These are phyloP conservation scores for Phytophthora niederhauseri DNA, from an alignment of 352 stramenopile genomes.

Conservation along the genomic window DNA sequence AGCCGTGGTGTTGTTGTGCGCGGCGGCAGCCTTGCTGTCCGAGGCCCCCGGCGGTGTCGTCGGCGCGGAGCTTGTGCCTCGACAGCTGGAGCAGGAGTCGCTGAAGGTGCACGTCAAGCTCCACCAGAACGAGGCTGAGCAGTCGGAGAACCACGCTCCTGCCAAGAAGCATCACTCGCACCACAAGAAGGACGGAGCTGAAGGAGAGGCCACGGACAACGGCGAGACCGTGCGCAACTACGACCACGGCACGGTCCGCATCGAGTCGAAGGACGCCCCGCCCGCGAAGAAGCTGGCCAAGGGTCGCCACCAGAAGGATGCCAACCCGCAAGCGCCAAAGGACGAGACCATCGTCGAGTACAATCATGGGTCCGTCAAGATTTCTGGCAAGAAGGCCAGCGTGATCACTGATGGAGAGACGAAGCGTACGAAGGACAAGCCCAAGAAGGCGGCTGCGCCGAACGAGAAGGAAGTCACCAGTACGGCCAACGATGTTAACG, in stretches of 20 bases:
- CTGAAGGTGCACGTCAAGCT: constrained; percentile 38
- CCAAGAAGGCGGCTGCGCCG: constrained; percentile 14
- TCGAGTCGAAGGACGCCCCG: constrained; percentile 28
- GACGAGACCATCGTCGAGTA: constrained; percentile 59
- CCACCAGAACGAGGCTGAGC: constrained; percentile 14
- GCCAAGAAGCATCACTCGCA: constrained; percentile 20
- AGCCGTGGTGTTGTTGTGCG: constrained; percentile 42
- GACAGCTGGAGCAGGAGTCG: constrained; percentile 32
- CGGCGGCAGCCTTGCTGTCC: constrained; percentile 38
- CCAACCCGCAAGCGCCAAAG: constrained; percentile 16
- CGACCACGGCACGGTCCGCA: constrained; percentile 41
- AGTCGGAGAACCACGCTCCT: constrained; percentile 6
- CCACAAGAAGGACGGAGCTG: constrained; percentile 24
- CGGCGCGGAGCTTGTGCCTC: constrained; percentile 21
- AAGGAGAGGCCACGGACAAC: constrained; percentile 26
- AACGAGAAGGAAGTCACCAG: constrained; percentile 36
- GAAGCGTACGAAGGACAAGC: constrained; percentile 15
- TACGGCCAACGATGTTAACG: constrained; percentile 42
- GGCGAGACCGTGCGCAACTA: constrained; percentile 40
- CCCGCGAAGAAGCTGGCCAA: constrained; percentile 35
- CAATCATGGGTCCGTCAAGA: constrained; percentile 56
- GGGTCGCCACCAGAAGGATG: constrained; percentile 22
- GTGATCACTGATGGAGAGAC: constrained; percentile 5
- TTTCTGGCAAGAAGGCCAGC: constrained; percentile 28
- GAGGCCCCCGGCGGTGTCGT: constrained; percentile 20